phyloP scores from a whole-genome alignment of 2,329 filamentous ascomycete species.

The Aspergillus neoniger region DNA sequence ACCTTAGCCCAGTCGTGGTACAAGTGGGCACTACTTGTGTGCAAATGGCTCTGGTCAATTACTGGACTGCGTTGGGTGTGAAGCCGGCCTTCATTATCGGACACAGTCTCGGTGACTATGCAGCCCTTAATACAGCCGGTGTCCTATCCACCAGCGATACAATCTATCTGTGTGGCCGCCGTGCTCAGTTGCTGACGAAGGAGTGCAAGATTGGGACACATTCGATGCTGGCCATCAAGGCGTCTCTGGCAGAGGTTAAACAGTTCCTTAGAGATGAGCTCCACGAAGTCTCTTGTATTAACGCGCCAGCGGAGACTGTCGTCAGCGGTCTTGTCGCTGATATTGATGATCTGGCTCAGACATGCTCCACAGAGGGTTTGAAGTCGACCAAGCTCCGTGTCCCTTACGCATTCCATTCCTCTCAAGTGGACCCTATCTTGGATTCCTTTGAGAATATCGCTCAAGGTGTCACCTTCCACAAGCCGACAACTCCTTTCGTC shows the following conservation, averaged over 20 bases:
- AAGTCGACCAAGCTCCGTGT: constrained; percentile 47
- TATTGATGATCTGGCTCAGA: constrained; percentile 41
- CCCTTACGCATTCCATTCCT: constrained; percentile 51
- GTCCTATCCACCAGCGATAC: constrained; percentile 39
- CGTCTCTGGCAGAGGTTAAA: constrained; percentile 37
- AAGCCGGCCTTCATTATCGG: constrained; percentile 44
- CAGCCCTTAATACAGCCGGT: constrained; percentile 39
- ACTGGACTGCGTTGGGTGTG: constrained; percentile 42
- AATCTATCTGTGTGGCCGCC: constrained; percentile 55
- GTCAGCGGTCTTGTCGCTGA: constrained; percentile 41
- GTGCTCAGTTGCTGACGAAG: constrained; percentile 44
- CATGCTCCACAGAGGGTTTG: constrained; percentile 37
- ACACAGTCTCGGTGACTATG: constrained; percentile 47
- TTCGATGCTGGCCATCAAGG: constrained; percentile 48
- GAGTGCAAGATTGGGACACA: constrained; percentile 46
- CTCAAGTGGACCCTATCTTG: constrained; percentile 50
- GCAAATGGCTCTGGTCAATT: constrained; percentile 42
- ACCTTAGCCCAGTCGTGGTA: constrained; percentile 28
- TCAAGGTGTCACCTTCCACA: constrained; percentile 41
- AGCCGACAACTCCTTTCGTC: constrained; percentile 46
- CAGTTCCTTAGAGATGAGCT: constrained; percentile 59
- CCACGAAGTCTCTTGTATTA: constrained; percentile 44
- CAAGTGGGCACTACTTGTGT: constrained; percentile 43
- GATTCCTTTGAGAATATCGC: constrained; percentile 42
- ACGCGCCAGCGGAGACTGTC: constrained; percentile 47